These are phyloP conservation scores for Botryosphaeria agaves DNA, from an alignment of 2,329 filamentous ascomycete genomes.

Conservation along the genomic window DNA sequence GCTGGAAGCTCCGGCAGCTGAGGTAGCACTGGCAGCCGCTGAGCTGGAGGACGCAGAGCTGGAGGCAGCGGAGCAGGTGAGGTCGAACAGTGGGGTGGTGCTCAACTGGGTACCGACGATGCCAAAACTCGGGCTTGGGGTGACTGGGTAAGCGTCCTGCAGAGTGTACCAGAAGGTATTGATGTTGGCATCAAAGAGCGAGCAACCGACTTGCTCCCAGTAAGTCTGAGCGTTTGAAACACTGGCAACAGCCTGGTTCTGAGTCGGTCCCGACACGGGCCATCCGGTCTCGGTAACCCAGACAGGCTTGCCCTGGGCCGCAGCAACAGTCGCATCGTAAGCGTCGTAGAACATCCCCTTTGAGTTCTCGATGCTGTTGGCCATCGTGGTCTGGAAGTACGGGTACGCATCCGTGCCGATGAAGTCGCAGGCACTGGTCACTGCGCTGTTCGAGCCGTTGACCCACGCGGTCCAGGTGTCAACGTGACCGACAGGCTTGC, in stretches of 20 bases:
- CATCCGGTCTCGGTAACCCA: slow-evolving; percentile 86
- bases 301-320: slow-evolving; percentile 48
- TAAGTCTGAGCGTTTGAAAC: slow-evolving; percentile 55
- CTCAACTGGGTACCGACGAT: slow-evolving; percentile 39
- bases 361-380: slow-evolving; percentile 48
- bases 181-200: slow-evolving; percentile 40
- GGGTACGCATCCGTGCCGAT: slow-evolving; percentile 72
- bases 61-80: slow-evolving; percentile 32
- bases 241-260: slow-evolving; percentile 45
- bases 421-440: slow-evolving; percentile 58
- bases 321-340: slow-evolving; percentile 39
- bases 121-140: slow-evolving; percentile 53
- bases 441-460: slow-evolving; percentile 52
- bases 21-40: slow-evolving; percentile 1
- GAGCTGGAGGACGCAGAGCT: slow-evolving; percentile 4
- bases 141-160: slow-evolving; percentile 36
- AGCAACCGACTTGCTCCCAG: slow-evolving; percentile 66
- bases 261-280: slow-evolving; percentile 52
- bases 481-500: slow-evolving; percentile 58
- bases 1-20: slow-evolving; percentile 2
- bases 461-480: slow-evolving; percentile 76
- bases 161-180: slow-evolving; percentile 62
- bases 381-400: slow-evolving; percentile 58
- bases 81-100: slow-evolving; percentile 42
- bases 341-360: slow-evolving; percentile 52